Conservation (phyloP, 2,329 filamentous ascomycete genomes). For the Hypocrella siamensis region DNA sequence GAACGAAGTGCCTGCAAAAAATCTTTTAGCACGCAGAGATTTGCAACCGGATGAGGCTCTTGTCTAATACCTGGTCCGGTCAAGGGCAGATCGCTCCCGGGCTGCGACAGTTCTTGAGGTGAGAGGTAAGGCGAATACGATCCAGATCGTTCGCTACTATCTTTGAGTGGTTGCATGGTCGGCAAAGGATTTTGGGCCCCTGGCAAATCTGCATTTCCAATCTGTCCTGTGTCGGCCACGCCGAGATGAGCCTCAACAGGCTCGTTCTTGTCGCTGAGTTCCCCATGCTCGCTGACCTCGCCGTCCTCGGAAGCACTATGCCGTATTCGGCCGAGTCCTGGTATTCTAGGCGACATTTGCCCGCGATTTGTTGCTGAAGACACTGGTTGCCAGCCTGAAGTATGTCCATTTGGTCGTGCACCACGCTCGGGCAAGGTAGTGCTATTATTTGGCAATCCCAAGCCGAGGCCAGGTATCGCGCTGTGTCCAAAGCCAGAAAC, state of each 20-base stretch:
- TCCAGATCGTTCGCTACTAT: conserved; percentile 25
- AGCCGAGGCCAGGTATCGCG: conserved; percentile 18
- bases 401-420: conserved; percentile 2
- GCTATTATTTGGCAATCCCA: conserved; percentile 10
- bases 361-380: not conserved
- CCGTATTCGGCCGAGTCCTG: conserved; percentile 1
- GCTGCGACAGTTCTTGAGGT: conserved; percentile 23
- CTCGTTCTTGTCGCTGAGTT: conserved; percentile 42
- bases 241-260: conserved; percentile 13
- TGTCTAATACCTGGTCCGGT: not conserved
- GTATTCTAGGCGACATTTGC: conserved; percentile 1
- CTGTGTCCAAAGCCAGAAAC: conserved; percentile 9
- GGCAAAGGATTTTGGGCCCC: not conserved
- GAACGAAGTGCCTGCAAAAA: too few species aligned
- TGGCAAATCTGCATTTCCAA: not conserved
- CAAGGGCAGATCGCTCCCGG: not conserved
- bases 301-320: conserved; percentile 45
- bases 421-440: conserved; percentile 7
- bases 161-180: not conserved
- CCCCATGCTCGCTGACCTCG: conserved; percentile 53
- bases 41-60: too few species aligned
- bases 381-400: conserved; percentile 1
- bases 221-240: too few species aligned
- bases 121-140: conserved; percentile 38
- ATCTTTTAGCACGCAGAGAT: too few species aligned